phyloP scores from a whole-genome alignment of 2,329 filamentous ascomycete species.

The Neoascochyta sp. region DNA sequence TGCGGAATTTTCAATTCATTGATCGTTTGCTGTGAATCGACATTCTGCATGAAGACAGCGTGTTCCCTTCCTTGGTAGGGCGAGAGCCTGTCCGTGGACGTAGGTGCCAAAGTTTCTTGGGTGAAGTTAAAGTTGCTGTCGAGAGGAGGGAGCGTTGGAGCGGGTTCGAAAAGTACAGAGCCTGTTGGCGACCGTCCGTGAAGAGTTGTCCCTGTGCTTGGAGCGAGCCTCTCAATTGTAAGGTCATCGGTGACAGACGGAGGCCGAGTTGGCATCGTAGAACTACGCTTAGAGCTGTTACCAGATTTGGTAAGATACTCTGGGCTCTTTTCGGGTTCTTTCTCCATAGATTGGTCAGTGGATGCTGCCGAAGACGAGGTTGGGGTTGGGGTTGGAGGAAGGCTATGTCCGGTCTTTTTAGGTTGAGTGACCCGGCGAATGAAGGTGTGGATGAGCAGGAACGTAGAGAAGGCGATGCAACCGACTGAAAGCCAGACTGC shows the following conservation, averaged over 20 bases:
- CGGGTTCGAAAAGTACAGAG: conserved; percentile 24
- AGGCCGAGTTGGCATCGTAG: conserved; percentile 2
- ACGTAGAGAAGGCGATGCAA: conserved; percentile 26
- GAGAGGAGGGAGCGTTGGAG: conserved; percentile 18
- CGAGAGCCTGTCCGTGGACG: conserved; percentile 10
- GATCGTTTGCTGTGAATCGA: conserved; percentile 18
- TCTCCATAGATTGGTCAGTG: background rate
- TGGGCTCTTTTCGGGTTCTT: conserved; percentile 2
- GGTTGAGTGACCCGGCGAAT: conserved; percentile 19
- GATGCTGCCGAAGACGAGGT: conserved; percentile 1
- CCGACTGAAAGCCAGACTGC: conserved; percentile 33
- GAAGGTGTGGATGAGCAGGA: conserved; percentile 31
- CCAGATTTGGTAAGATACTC: conserved; percentile 1
- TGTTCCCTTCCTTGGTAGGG: conserved; percentile 2
- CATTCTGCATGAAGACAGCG: conserved; percentile 2
- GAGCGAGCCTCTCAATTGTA: conserved; percentile 17
- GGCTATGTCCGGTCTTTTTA: conserved; percentile 8
- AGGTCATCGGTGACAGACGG: conserved; percentile 21
- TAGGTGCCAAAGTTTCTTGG: too few relatives aligned
- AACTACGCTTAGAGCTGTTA: background rate
- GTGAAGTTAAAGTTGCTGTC: conserved; percentile 16
- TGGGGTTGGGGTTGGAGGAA: background rate
- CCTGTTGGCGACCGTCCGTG: conserved; percentile 15
- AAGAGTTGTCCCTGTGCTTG: conserved; percentile 16
- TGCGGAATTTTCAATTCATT: conserved; percentile 2